Conservation (phyloP, 768 basidiomycete species). For the Suillus americanus region DNA sequence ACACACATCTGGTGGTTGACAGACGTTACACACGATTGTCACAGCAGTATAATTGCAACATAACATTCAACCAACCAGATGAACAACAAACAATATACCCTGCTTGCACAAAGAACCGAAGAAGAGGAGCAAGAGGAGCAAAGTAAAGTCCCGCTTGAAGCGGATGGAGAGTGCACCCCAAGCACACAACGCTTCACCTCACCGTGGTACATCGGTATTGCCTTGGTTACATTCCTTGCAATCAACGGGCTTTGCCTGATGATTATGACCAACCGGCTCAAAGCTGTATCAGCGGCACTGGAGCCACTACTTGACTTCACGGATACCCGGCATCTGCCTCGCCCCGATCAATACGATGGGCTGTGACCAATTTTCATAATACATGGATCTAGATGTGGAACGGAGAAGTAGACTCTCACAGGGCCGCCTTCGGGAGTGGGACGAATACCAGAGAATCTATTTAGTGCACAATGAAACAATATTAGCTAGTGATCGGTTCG, state of each 20-base stretch:
- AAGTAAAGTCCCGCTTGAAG: not conserved
- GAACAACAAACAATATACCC: slow-evolving; percentile 12
- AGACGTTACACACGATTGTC: not conserved
- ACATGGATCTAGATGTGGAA: not conserved
- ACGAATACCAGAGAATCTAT: not conserved
- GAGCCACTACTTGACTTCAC: slow-evolving; percentile 17
- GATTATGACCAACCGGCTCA: slow-evolving; percentile 16
- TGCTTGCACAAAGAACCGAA: slow-evolving; percentile 8
- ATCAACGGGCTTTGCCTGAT: slow-evolving; percentile 26
- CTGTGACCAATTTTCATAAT: slow-evolving; percentile 17
- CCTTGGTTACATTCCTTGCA: slow-evolving; percentile 20
- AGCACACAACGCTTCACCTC: not conserved
- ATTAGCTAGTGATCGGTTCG: not conserved
- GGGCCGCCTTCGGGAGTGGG: not conserved
- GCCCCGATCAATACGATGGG: slow-evolving; percentile 31
- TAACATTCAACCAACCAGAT: slow-evolving; percentile 14
- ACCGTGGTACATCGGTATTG: slow-evolving; percentile 15
- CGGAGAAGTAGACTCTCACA: not conserved
- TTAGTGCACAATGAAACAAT: not conserved
- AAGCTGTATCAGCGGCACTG: slow-evolving; percentile 16
- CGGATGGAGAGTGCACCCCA: not conserved
- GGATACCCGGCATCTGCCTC: slow-evolving; percentile 28
- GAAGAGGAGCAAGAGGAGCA: slow-evolving; percentile 16
- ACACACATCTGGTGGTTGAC: not conserved
- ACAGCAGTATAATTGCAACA: not conserved